These are phyloP conservation scores for Colletotrichum spinosum DNA, from an alignment of 2,329 filamentous ascomycete genomes.

Conservation along the genomic window DNA sequence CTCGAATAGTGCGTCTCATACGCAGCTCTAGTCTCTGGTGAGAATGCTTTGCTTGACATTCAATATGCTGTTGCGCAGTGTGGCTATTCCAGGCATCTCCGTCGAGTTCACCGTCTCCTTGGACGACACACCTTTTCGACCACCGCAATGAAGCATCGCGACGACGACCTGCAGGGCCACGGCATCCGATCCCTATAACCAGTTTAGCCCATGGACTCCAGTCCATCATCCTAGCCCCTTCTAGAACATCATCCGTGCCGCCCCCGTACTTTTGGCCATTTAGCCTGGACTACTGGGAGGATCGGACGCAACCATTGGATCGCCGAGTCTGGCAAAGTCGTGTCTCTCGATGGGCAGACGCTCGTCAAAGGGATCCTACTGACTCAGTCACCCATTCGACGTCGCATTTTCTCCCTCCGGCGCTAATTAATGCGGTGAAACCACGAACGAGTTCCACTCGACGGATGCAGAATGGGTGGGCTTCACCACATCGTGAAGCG, in stretches of 20 bases:
- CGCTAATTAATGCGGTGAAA: not conserved
- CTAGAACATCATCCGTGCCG: constrained; percentile 2
- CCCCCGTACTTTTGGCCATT: constrained; percentile 9
- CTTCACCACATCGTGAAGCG: too few species aligned
- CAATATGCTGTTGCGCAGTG: too few species aligned
- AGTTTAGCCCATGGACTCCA: not conserved
- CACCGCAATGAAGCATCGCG: too few species aligned
- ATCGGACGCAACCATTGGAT: constrained; percentile 2
- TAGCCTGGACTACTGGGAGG: not conserved
- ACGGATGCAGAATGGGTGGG: too few species aligned
- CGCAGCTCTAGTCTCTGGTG: too few species aligned
- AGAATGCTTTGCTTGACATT: too few species aligned
- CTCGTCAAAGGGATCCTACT: not conserved
- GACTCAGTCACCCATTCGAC: not conserved
- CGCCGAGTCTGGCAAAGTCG: constrained; percentile 4
- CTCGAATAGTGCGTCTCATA: too few species aligned
- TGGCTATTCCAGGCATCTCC: too few species aligned
- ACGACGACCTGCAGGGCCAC: not conserved
- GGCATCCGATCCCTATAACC: not conserved
- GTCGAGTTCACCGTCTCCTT: too few species aligned
- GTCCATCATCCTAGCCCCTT: not conserved
- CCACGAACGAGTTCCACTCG: not conserved
- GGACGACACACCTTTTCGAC: too few species aligned
- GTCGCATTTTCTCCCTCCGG: not conserved
- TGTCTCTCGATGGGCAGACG: not conserved